Conservation (phyloP, 2,329 filamentous ascomycete species). For the Cytospora schulzeri region DNA sequence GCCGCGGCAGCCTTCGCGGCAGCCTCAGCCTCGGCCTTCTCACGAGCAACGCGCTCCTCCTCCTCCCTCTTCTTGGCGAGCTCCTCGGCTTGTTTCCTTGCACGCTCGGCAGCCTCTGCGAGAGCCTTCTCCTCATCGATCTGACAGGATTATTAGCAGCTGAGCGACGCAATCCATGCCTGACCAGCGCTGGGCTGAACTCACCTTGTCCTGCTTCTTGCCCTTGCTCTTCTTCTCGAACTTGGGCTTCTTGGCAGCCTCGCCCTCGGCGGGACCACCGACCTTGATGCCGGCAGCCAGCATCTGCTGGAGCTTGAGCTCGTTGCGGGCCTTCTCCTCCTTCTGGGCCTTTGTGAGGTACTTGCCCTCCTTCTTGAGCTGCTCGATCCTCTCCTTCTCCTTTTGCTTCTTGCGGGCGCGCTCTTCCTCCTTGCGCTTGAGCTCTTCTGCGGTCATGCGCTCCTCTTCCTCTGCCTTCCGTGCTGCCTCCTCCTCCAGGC, state of each 20-base stretch:
- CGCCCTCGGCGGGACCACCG: constrained; percentile 57
- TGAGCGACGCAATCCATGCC: neutral
- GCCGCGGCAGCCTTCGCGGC: constrained; percentile 57
- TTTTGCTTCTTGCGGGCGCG: constrained; percentile 80
- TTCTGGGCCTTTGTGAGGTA: constrained; percentile 85
- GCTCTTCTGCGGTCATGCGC: constrained; percentile 65
- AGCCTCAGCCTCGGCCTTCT: constrained; percentile 60
- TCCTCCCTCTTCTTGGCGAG: constrained; percentile 41
- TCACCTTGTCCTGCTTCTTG: constrained; percentile 58
- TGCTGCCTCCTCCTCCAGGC: constrained; percentile 64
- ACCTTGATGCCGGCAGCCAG: constrained; percentile 75
- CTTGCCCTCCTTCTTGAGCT: constrained; percentile 85
- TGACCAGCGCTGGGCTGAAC: constrained; percentile 12
- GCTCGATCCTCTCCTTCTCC: constrained; percentile 83
- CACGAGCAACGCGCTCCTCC: constrained; percentile 40
- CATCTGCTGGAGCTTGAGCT: constrained; percentile 84
- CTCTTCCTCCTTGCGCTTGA: constrained; percentile 69
- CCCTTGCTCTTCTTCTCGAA: constrained; percentile 71
- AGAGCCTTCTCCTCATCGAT: constrained; percentile 77
- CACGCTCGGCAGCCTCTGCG: constrained; percentile 76
- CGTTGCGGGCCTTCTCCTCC: constrained; percentile 77
- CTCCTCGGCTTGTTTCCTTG: constrained; percentile 67
- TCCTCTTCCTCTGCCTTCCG: constrained; percentile 67
- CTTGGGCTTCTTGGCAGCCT: constrained; percentile 64
- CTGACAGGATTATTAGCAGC: constrained; percentile 38